Evolutionary conservation across 208 protist species (phyloP).

Genomic region (Trichomonas gallinae): DNA sequence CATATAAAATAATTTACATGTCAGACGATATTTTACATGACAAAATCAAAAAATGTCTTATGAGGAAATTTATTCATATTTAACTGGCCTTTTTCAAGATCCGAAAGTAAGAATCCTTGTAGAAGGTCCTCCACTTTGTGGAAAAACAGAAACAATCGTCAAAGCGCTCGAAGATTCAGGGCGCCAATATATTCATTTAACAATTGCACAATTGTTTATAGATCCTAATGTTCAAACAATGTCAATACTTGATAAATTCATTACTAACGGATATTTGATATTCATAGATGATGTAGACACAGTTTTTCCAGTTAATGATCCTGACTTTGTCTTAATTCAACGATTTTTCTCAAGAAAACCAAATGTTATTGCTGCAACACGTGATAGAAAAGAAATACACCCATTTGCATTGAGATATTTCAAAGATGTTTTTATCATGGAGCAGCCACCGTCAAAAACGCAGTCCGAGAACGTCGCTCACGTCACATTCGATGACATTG

Average conservation of each 20-base stretch:
- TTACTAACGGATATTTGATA: background rate
- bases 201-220: background rate
- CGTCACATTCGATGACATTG: background rate
- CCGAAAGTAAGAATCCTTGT: background rate
- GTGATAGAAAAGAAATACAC: background rate
- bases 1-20: too few species aligned
- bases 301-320: background rate
- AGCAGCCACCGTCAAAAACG: background rate
- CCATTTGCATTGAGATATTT: background rate
- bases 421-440: background rate
- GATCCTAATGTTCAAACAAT: background rate
- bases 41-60: background rate
- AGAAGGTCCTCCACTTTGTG: background rate
- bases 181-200: background rate
- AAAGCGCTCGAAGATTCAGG: background rate
- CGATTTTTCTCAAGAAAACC: constrained; percentile 3
- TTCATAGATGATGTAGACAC: background rate
- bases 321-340: background rate
- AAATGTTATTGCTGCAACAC: background rate
- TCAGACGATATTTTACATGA: too few species aligned
- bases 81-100: background rate
- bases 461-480: background rate
- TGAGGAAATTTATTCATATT: background rate
- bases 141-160: background rate
- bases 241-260: background rate